Conservation (phyloP, 1,284 basidiomycete species). For the Thecaphora thlaspeos region DNA sequence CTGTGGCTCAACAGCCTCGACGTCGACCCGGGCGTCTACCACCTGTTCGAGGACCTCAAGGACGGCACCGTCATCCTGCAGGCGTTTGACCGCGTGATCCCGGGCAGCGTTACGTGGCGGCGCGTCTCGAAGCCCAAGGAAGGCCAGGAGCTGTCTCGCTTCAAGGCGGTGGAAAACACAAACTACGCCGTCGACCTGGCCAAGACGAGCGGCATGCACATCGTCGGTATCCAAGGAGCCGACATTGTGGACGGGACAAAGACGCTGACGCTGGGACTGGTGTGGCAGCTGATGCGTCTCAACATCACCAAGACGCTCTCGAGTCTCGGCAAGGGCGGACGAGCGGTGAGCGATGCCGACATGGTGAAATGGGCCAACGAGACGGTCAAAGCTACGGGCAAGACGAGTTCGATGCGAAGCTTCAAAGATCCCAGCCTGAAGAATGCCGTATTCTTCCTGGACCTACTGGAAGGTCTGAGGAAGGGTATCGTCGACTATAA, state of each 20-base stretch:
- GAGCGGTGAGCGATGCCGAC: conserved; percentile 82
- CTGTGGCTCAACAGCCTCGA: conserved; percentile 96
- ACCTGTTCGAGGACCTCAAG: conserved; percentile 91
- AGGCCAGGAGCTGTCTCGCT: conserved; percentile 77
- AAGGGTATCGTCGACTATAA: conserved; percentile 93
- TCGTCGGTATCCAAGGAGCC: conserved; percentile 95
- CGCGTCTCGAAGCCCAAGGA: conserved; percentile 88
- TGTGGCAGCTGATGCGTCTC: conserved; percentile 95
- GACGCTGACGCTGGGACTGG: conserved; percentile 89
- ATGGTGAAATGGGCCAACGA: conserved; percentile 96
- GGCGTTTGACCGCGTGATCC: conserved; percentile 92
- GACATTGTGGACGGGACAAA: conserved; percentile 91
- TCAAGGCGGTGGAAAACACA: conserved; percentile 97
- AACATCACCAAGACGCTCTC: conserved; percentile 90
- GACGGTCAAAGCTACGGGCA: conserved; percentile 74
- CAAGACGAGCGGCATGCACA: conserved; percentile 86
- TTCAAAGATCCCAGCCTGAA: conserved; percentile 93
- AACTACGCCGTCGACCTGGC: conserved; percentile 93
- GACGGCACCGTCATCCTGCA: conserved; percentile 86
- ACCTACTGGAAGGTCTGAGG: conserved; percentile 83
- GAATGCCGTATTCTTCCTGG: conserved; percentile 89
- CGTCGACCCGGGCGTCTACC: conserved; percentile 93
- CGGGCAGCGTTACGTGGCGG: conserved; percentile 88
- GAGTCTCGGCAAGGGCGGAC: conserved; percentile 71
- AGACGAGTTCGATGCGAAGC: conserved; percentile 71